Conservation (phyloP, 768 basidiomycete species). For the Panaeolus cyanescens region DNA sequence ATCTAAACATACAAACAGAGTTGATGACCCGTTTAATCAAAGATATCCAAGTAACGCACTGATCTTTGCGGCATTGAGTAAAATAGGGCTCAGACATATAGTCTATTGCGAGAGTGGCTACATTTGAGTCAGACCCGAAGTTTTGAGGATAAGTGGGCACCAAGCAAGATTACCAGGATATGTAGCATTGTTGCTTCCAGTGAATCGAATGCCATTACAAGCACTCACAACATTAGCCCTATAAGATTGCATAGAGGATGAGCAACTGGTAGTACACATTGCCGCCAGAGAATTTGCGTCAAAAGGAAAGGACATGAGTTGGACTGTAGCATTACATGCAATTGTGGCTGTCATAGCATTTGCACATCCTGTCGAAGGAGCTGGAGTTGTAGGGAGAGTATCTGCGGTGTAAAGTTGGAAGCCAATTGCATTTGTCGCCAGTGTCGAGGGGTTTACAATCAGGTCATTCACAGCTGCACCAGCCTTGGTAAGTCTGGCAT, state of each 20-base stretch:
- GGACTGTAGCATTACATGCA: slow-evolving; percentile 16
- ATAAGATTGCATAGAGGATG: slow-evolving; percentile 17
- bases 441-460: not conserved
- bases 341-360: slow-evolving; percentile 14
- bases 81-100: slow-evolving; percentile 21
- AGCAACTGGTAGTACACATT: slow-evolving; percentile 21
- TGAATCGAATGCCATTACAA: slow-evolving; percentile 17
- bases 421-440: not conserved
- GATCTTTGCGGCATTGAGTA: slow-evolving; percentile 23
- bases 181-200: slow-evolving; percentile 16
- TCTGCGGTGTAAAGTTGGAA: slow-evolving; percentile 16
- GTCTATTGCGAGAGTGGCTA: slow-evolving; percentile 16
- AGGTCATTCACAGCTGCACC: not conserved
- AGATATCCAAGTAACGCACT: not conserved
- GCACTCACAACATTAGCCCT: slow-evolving; percentile 19
- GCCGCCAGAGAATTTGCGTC: slow-evolving; percentile 6
- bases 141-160: too few relatives aligned
- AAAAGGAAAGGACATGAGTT: slow-evolving; percentile 9
- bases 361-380: slow-evolving; percentile 12
- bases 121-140: too few relatives aligned
- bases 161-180: slow-evolving; percentile 21
- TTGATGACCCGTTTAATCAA: not conserved
- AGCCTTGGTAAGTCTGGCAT: not conserved
- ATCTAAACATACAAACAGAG: not conserved
- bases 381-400: slow-evolving; percentile 11